A percentile compares a stretch with the other conserved stretches of the same genome.
phyloP scores from a whole-genome alignment of 2,329 filamentous ascomycete genomes.

The Claviceps spartinae region DNA sequence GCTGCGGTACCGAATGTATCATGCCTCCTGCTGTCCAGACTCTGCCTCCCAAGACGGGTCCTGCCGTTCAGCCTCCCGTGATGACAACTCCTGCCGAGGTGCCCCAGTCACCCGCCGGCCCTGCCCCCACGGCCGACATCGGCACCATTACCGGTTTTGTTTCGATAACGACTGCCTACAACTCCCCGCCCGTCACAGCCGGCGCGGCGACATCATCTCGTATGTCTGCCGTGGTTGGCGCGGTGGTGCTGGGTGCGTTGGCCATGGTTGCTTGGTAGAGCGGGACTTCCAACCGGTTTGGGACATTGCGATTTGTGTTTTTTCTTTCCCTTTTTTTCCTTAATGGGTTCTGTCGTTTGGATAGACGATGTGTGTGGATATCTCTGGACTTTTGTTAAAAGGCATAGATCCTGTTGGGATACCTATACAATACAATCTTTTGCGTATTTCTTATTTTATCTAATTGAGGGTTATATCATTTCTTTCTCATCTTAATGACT shows the following conservation, averaged over 20 bases:
- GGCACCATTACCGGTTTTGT: not conserved
- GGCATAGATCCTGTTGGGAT: too few species aligned
- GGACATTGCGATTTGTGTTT: too few species aligned
- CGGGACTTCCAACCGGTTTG: too few species aligned
- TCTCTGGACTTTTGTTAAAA: too few species aligned
- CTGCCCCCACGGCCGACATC: not conserved
- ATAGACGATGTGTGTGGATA: too few species aligned
- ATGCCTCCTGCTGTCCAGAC: conserved; percentile 9
- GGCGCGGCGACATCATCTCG: conserved; percentile 10
- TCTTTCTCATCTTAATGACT: too few species aligned
- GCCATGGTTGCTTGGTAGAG: conserved; percentile 11
- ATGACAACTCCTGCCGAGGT: not conserved
- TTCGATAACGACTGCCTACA: conserved; percentile 1
- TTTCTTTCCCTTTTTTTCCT: too few species aligned
- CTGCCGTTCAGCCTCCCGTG: not conserved
- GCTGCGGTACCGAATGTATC: conserved; percentile 6
- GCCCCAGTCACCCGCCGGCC: not conserved
- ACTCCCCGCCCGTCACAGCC: conserved; percentile 6
- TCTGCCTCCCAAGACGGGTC: conserved; percentile 1
- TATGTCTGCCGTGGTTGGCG: conserved; percentile 6
- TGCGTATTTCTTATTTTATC: too few species aligned
- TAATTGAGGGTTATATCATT: too few species aligned
- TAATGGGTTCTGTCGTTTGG: too few species aligned
- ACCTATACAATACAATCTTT: too few species aligned
- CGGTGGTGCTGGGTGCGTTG: conserved; percentile 10